Conservation (phyloP, 164 flowering plant genomes). For the Chimonanthus praecox region DNA sequence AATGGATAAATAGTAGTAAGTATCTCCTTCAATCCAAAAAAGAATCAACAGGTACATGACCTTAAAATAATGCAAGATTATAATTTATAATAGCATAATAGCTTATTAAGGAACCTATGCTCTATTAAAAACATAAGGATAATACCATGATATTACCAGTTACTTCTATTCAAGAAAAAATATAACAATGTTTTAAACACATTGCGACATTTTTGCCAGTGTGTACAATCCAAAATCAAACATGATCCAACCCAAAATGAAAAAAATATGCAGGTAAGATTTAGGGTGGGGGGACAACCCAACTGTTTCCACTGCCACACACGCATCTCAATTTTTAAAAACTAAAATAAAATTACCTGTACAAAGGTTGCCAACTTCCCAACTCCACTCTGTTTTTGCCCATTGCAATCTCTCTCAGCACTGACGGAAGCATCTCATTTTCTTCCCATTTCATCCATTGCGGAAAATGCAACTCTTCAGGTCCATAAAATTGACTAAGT, state of each 20-base stretch:
- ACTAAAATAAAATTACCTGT: conserved; percentile 42
- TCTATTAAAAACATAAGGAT: too few relatives aligned
- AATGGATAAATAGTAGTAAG: too few relatives aligned
- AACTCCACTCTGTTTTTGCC: conserved; percentile 57
- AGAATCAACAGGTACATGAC: too few relatives aligned
- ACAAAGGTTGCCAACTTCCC: conserved; percentile 74
- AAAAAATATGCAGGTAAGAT: background rate
- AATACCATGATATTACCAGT: too few relatives aligned
- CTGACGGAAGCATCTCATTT: conserved; percentile 50
- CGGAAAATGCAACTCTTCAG: conserved; percentile 40
- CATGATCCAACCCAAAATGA: background rate
- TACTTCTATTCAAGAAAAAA: too few relatives aligned
- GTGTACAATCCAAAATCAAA: background rate
- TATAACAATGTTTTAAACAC: too few relatives aligned
- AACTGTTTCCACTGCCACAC: background rate
- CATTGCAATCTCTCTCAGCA: conserved; percentile 37
- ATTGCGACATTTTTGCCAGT: background rate
- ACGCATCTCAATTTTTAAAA: background rate
- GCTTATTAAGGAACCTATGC: too few relatives aligned
- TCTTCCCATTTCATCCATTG: conserved; percentile 71
- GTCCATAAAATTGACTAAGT: conserved; percentile 66
- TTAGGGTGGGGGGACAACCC: background rate
- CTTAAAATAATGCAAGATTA: too few relatives aligned
- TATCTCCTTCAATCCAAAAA: too few relatives aligned
- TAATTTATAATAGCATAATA: too few relatives aligned